phyloP scores from a whole-genome alignment of 441 rosid species.

The Erodium trifolium region DNA sequence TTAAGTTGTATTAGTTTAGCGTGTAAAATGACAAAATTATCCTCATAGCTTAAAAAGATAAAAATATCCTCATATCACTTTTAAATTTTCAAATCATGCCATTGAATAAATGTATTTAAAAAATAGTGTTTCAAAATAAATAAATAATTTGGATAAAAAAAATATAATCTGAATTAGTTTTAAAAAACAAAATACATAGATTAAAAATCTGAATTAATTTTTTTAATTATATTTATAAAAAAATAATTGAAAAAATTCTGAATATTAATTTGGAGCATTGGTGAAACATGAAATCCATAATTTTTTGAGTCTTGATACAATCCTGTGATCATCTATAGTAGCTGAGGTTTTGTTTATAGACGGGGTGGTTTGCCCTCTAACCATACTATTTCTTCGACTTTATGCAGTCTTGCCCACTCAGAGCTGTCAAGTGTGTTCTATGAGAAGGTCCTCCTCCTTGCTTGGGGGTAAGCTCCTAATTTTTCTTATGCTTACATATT shows the following conservation, averaged over 20 bases:
- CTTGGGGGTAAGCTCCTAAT: slow-evolving; percentile 30
- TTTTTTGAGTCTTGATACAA: not conserved
- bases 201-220: no score
- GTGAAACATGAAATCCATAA: not conserved
- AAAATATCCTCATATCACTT: no score
- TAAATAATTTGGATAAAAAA: no score
- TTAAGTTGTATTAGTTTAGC: no score
- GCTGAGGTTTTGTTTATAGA: not conserved
- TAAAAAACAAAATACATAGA: no score
- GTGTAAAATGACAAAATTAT: no score
- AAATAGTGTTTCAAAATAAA: no score
- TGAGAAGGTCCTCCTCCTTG: slow-evolving; percentile 37
- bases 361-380: not conserved
- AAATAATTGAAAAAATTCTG: not conserved
- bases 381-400: slow-evolving; percentile 8
- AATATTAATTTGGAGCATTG: not conserved
- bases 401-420: slow-evolving; percentile 38
- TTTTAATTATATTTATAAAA: no score
- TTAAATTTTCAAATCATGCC: no score
- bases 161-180: no score
- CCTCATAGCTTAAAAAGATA: no score
- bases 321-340: not conserved
- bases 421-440: slow-evolving; percentile 41
- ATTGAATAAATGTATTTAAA: no score
- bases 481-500: not conserved